Evolutionary conservation across 2,329 filamentous ascomycete species (phyloP), one percentile per base, ranked within the genome.

Genomic region (Fusarium aywerte): DNA sequence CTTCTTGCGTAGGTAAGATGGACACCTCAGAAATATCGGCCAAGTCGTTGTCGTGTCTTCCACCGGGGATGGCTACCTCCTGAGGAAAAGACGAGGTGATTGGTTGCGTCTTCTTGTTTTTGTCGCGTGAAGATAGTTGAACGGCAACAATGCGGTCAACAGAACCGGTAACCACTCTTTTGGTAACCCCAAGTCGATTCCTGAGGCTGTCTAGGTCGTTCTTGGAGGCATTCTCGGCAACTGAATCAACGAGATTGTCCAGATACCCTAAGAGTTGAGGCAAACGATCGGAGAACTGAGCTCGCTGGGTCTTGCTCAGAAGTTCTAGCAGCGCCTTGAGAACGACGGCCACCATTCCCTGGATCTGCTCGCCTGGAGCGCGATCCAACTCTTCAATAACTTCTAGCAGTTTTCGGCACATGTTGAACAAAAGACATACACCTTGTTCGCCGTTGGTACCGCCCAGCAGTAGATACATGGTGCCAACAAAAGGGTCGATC

Each of bases 401-500:
- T 4, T 18, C 16, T 11, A 11, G 8, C 1, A 18, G n/a, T 9
- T 16, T 20, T 11, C 10, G 11, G n/a, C 53, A 66, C 39, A 55
- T 50, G 5, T 45, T 15, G 25, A 7, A 20, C 10, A 66, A 25
- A 9, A 76, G 76, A 7, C 62, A 68, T 73, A 78, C 9, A 76
- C 62, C 10, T 13, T 55, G 13, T 44, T 66, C 65, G 72, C 73
- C 75, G 2, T 74, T 73, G n/a, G 71, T 59, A 2, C 78, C 78
- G 7, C 72, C 58, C 0, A 79, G 53, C 32, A 76, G 76, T 13
- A 71, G 74, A 58, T 73, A 76, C 13, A 79, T 71, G 0, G 43
- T 58, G 3, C 74, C 71, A 1, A 80, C 73, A 25, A 77, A 68
- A 7, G 76, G 64, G 42, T 80, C 78, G 13, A 81, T 71, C 0